Evolutionary conservation across 352 stramenopile genomes (phyloP), one percentile per base, ranked within the genome.

Genomic region (Globisporangium alternatum): DNA sequence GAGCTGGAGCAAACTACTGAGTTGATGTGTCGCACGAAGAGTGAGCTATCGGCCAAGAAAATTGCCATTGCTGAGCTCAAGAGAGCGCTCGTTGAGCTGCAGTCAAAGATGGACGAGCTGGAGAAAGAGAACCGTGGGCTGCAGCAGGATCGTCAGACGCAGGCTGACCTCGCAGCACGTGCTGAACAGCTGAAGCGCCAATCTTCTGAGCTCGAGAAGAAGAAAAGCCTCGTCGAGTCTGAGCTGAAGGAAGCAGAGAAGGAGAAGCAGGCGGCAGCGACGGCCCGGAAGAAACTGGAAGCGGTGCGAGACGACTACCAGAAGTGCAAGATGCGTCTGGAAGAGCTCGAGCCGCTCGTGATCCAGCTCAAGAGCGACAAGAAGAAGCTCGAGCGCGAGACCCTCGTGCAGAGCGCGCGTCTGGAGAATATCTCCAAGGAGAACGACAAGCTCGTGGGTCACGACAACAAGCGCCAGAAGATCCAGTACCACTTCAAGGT

Each of bases 401-500:
- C 65, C 0, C 58, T 58, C 30, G 47, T 59, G 5, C 54, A 75
- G 39, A 71, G 56, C 19, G 30, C 60, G 39, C 44, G 53, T 66
- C 62, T 83, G 52, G 65, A 85, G 69, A 60, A 76, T 21, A 67
- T 74, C 30, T 67, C 67, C 1, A 72, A 78, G 19, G 83, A 82
- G 49, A 91, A 91, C 39, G 81, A 91, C 64, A 81, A 90, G 58
- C 78, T 94, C 8, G 81, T 91, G 8, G 83, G 83, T 3, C 85
- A 94, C 41, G 72, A 89, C 67, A 94, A 94, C 63, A 86, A 77
- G 43, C 78, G 81, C 9, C 85, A 94, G 60, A 90, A 89, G 68
- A 94, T 94, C 64, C 85, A 94, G 60, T 81, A 94, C 37, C 83
- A 94, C 53, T 78, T 81, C 54, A 86, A 84, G 51, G 78, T 94